Percentiles rank a stretch among this genome's conserved stretches.
Evolutionary conservation across 257 asterid genomes (phyloP).

Genomic region (Plectranthus barbatus): DNA sequence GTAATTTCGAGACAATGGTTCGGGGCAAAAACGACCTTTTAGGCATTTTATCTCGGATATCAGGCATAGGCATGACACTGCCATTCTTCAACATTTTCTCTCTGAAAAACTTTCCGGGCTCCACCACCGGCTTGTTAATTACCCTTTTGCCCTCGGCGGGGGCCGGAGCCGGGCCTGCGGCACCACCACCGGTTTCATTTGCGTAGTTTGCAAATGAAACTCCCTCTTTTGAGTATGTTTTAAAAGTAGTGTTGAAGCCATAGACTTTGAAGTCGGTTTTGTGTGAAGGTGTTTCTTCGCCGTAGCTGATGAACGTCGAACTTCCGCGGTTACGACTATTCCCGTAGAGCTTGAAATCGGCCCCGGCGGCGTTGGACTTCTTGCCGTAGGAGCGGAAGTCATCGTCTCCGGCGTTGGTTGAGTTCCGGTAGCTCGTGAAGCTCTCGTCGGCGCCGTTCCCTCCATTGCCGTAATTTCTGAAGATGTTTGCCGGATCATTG

Average conservation of each 20-base stretch:
- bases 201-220: constrained; percentile 35
- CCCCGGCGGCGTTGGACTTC: constrained; percentile 39
- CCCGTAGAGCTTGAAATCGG: constrained; percentile 45
- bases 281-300: constrained; percentile 19
- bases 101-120: constrained; percentile 69
- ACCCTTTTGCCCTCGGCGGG: constrained; percentile 29
- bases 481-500: constrained; percentile 43
- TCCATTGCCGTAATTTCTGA: constrained; percentile 41
- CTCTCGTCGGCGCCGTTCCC: constrained; percentile 41
- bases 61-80: constrained; percentile 67
- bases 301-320: constrained; percentile 42
- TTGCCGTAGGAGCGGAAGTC: constrained; percentile 45
- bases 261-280: constrained; percentile 35
- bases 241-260: constrained; percentile 49
- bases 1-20: constrained; percentile 41
- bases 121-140: constrained; percentile 32
- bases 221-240: constrained; percentile 38
- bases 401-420: constrained; percentile 58
- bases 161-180: neutral
- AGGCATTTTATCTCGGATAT: constrained; percentile 63
- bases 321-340: constrained; percentile 38
- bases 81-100: constrained; percentile 58
- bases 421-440: constrained; percentile 45
- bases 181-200: constrained; percentile 21
- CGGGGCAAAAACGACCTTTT: constrained; percentile 83